These are phyloP conservation scores for Tolypocladium inflatum DNA, from an alignment of 2,329 filamentous ascomycete species.

Conservation along the genomic window DNA sequence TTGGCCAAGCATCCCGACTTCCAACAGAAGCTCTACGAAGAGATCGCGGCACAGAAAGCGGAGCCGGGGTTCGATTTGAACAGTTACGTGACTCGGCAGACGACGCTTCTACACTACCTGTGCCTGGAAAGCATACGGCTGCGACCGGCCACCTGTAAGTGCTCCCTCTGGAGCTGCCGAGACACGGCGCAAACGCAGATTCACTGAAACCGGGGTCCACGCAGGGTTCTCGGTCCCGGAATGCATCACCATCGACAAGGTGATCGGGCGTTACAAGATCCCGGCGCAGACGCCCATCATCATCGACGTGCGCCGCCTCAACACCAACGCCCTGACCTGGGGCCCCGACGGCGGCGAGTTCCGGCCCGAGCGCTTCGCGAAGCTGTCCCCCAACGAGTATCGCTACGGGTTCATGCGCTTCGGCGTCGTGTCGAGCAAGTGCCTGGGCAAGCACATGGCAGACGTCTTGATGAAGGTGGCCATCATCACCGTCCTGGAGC, in stretches of 20 bases:
- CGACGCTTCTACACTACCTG: background rate
- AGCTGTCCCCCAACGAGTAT: background rate
- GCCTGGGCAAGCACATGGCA: background rate
- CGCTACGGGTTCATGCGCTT: background rate
- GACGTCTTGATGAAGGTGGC: background rate
- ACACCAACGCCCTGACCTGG: background rate
- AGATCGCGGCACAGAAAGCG: background rate
- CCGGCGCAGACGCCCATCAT: background rate
- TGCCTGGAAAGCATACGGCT: background rate
- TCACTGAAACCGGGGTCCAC: background rate
- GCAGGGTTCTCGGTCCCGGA: background rate
- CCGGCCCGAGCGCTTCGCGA: background rate
- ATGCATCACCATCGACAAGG: background rate
- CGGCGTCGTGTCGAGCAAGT: background rate
- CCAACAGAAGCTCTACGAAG: background rate
- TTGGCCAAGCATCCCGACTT: background rate
- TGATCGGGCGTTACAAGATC: background rate
- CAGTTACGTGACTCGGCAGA: background rate
- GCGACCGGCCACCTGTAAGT: background rate
- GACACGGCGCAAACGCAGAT: rapidly evolving
- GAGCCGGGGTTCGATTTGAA: background rate
- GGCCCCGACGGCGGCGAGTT: background rate
- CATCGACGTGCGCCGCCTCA: background rate
- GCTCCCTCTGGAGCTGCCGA: background rate
- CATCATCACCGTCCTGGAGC: background rate